Conservation (phyloP, 2,329 filamentous ascomycete species). For the Metarhizium guizhouense region DNA sequence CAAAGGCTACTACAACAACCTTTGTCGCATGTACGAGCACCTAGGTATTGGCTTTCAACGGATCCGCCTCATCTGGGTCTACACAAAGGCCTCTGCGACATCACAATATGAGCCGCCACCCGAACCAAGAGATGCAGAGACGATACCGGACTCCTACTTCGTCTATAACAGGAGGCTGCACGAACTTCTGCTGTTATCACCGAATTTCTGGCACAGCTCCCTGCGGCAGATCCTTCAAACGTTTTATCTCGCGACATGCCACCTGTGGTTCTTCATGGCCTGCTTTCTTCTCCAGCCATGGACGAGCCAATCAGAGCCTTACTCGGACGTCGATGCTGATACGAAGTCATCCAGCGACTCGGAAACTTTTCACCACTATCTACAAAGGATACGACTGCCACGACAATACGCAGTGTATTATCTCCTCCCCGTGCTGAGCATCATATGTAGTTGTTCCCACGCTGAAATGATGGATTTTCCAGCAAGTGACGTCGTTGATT, state of each 20-base stretch:
- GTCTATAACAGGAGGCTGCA: conserved; percentile 47
- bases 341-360: background rate
- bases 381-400: conserved; percentile 40
- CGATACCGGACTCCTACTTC: conserved; percentile 32
- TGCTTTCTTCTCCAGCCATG: conserved; percentile 37
- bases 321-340: no score
- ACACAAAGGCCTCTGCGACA: conserved; percentile 26
- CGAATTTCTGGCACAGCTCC: conserved; percentile 23
- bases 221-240: conserved; percentile 33
- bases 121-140: conserved; percentile 7
- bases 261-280: conserved; percentile 44
- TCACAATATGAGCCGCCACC: conserved; percentile 1
- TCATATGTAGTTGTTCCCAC: conserved; percentile 46
- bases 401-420: conserved; percentile 38
- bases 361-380: conserved; percentile 23
- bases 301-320: background rate
- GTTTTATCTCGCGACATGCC: conserved; percentile 34
- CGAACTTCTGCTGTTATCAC: conserved; percentile 32
- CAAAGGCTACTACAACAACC: conserved; percentile 42
- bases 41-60: conserved; percentile 39
- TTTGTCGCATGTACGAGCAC: conserved; percentile 47
- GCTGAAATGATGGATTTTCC: conserved; percentile 40
- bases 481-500: conserved; percentile 41
- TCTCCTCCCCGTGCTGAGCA: conserved; percentile 44
- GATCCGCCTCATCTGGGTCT: conserved; percentile 44